Evolutionary conservation across 495 filamentous ascomycete species (phyloP).

Genomic region (Halenospora varia): DNA sequence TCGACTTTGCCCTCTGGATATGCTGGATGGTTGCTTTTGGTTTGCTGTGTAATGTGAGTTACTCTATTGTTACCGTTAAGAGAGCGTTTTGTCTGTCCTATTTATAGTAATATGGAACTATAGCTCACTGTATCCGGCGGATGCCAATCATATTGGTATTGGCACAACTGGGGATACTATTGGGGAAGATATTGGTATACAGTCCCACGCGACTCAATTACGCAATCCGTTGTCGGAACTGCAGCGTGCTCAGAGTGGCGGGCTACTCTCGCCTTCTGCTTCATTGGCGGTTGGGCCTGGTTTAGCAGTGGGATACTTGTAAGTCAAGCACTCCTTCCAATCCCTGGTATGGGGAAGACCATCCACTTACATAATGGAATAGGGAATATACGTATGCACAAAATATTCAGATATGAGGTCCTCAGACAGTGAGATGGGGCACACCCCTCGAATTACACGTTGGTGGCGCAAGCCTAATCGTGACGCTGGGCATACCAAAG

Average conservation of each 20-base stretch:
- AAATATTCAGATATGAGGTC: neutral
- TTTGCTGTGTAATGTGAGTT: constrained; percentile 3
- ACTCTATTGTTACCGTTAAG: neutral
- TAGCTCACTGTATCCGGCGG: neutral
- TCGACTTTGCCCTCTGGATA: constrained; percentile 3
- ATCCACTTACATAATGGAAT: neutral
- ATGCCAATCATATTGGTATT: constrained; percentile 2
- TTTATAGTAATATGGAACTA: constrained; percentile 4
- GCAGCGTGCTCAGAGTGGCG: neutral
- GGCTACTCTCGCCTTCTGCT: constrained; percentile 1
- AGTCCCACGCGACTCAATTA: neutral
- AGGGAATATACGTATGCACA: neutral
- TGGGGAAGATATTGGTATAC: constrained; percentile 1
- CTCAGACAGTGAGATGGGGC: neutral
- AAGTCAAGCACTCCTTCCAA: neutral
- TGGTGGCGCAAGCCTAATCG: neutral
- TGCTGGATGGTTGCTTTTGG: constrained; percentile 8
- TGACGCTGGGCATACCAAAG: neutral
- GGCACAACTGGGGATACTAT: constrained; percentile 1
- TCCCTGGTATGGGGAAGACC: neutral
- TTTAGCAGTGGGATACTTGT: constrained; percentile 2
- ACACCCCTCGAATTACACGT: neutral
- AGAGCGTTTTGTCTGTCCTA: neutral
- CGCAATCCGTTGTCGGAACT: neutral
- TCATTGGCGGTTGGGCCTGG: constrained; percentile 4